Percentiles rank a stretch among this genome's conserved stretches.
Evolutionary conservation across 257 asterid species (phyloP).

Genomic region (Ophiorrhiza pumila): DNA sequence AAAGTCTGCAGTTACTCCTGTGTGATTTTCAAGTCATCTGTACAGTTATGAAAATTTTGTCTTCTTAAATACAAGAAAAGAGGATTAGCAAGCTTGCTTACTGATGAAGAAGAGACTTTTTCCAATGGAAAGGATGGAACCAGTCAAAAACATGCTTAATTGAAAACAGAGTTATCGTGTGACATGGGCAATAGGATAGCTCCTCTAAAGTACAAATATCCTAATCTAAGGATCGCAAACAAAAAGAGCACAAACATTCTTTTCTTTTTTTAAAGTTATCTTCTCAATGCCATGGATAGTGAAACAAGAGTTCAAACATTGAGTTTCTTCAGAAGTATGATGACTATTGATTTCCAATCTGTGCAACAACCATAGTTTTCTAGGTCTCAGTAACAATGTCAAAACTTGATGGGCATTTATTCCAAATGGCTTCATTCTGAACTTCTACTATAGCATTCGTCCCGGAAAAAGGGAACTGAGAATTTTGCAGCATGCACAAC

Average conservation of each 20-base stretch:
- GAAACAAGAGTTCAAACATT: conserved; percentile 2
- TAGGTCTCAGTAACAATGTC: not conserved
- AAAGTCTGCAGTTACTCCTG: not conserved
- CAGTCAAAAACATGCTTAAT: not conserved
- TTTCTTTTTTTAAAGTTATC: not conserved
- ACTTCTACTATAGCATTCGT: not conserved
- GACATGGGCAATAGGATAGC: not conserved
- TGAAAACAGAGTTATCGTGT: not conserved
- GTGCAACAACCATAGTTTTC: not conserved
- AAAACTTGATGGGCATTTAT: not conserved
- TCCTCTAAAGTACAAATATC: not conserved
- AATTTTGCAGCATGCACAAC: not conserved
- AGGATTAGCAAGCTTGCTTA: not conserved
- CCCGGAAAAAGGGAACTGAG: not conserved
- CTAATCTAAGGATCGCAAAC: not conserved
- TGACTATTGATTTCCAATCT: not conserved
- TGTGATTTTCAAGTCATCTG: not conserved
- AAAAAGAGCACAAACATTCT: not conserved
- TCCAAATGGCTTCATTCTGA: not conserved
- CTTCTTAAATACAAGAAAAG: not conserved
- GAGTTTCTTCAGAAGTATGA: not conserved
- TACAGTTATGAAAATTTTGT: not conserved
- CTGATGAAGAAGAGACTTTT: not conserved
- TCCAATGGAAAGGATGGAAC: not conserved
- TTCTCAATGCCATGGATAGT: not conserved